Evolutionary conservation across 805 yeast species (phyloP), one percentile per base, ranked within the genome.

Genomic region (Myxozyma neotropica): DNA sequence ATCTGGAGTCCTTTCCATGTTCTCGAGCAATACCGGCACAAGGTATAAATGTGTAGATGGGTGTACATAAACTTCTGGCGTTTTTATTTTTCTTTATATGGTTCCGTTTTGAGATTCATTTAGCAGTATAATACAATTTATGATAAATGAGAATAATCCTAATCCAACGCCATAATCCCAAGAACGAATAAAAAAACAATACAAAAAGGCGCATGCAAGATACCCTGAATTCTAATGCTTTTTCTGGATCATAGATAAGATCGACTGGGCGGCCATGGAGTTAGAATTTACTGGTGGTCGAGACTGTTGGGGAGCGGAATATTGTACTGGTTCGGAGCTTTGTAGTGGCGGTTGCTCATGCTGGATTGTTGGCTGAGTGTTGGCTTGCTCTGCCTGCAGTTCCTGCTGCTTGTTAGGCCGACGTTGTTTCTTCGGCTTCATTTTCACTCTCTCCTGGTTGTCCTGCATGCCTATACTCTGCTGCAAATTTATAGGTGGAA

Each of bases 1-100:
- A 81, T 94, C 50, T 94, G 99, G 99, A 91, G 97, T 47, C 99
- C 99, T 59, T 80, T 93, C 54, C 66, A 62, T 27, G 50, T 53
- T 15, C 56, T 62, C 23, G 58, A 35, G 31, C 64, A 57, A 48
- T 58, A 50, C 52, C 39, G 66, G 19, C 51, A 53, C 43, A 59
- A 40, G 52, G 57, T 61, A 17, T 61, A 60, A 24, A 21, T 13
- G 15, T 36, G 15, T 13, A 15, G n/a, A 7, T 23, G 33, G 17
- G 19, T 51, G 23, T 39, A 13, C 21, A 29, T 38, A 24, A 23
- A 23, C 33, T 23, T 40, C 24, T 13, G 21, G 43, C 40, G 45
- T 44, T 35, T 7, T 21, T 23, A 8, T 23, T 24, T 24, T 26
- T 53, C 12, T 35, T n/a, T 38, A 38, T n/a, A 38, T 38, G 5